These are phyloP conservation scores for Luzula sylvatica DNA, from an alignment of 176 grass and related monocot species.

Conservation along the genomic window DNA sequence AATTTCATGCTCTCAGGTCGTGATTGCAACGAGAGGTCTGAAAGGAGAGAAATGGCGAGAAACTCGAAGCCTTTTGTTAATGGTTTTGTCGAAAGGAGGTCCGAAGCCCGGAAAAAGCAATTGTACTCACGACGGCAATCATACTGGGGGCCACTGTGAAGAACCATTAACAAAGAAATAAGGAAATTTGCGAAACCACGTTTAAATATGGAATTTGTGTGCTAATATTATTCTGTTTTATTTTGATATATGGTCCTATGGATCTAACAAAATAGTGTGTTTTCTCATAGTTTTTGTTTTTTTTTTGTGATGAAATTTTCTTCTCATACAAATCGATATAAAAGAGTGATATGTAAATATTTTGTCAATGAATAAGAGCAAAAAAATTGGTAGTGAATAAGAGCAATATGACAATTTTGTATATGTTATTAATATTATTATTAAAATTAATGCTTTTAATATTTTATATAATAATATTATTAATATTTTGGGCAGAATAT, in stretches of 20 bases:
- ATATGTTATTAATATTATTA: too few relatives aligned
- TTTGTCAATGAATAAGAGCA: too few relatives aligned
- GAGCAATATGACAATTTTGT: too few relatives aligned
- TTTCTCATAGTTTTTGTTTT: background rate
- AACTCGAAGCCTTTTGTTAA: slow-evolving; percentile 8
- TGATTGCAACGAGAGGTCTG: slow-evolving; percentile 3
- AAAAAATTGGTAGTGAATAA: too few relatives aligned
- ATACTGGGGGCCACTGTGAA: background rate
- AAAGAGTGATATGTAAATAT: too few relatives aligned
- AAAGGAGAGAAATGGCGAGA: background rate
- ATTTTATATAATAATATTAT: too few relatives aligned
- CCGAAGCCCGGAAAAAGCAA: background rate
- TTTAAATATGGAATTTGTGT: background rate
- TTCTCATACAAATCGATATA: background rate
- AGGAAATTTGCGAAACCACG: background rate
- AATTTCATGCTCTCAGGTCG: background rate
- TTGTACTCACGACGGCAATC: background rate
- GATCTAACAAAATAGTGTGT: background rate
- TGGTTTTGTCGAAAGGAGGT: slow-evolving; percentile 10
- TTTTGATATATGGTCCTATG: background rate
- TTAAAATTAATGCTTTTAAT: too few relatives aligned
- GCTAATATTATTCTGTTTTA: background rate
- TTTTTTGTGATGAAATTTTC: background rate
- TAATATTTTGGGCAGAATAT: too few relatives aligned
- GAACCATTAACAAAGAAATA: background rate